A percentile compares a stretch with the other conserved stretches of the same genome.
Conservation (phyloP, 441 rosid genomes). For the Gossypium lobatum region DNA sequence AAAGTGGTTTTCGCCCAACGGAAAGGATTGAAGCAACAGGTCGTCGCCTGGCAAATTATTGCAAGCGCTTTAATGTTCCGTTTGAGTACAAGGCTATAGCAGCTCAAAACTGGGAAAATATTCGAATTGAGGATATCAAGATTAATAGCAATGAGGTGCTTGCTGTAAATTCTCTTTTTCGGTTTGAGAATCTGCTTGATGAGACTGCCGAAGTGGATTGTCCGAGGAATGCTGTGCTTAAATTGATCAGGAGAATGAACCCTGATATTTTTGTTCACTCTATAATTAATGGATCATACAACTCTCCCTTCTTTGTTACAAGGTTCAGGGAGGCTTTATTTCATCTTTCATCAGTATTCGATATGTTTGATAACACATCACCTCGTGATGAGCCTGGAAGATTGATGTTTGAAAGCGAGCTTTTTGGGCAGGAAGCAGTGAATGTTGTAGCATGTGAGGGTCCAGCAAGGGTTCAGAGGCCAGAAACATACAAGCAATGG, state of each 20-base stretch:
- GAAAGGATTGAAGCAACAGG: slow-evolving; percentile 66
- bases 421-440: slow-evolving; percentile 51
- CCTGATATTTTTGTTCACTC: slow-evolving; percentile 51
- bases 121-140: slow-evolving; percentile 48
- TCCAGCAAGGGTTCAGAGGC: slow-evolving; percentile 57
- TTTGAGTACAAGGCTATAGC: slow-evolving; percentile 66
- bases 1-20: slow-evolving; percentile 53
- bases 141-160: slow-evolving; percentile 44
- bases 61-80: slow-evolving; percentile 53
- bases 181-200: slow-evolving; percentile 56
- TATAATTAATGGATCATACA: slow-evolving; percentile 48
- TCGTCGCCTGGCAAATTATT: slow-evolving; percentile 52
- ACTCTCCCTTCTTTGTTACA: slow-evolving; percentile 62
- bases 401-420: slow-evolving; percentile 51
- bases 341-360: slow-evolving; percentile 57
- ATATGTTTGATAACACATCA: slow-evolving; percentile 51
- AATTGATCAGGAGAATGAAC: slow-evolving; percentile 55
- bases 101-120: slow-evolving; percentile 54
- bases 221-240: slow-evolving; percentile 49
- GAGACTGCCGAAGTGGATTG: slow-evolving; percentile 50
- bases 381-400: slow-evolving; percentile 43
- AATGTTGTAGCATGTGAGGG: slow-evolving; percentile 74
- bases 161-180: slow-evolving; percentile 47
- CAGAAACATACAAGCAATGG: slow-evolving; percentile 83
- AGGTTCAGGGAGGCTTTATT: slow-evolving; percentile 73